Evolutionary conservation across 208 protist genomes (phyloP), one percentile per base, ranked within the genome.

Genomic region (Crithidia bombi): DNA sequence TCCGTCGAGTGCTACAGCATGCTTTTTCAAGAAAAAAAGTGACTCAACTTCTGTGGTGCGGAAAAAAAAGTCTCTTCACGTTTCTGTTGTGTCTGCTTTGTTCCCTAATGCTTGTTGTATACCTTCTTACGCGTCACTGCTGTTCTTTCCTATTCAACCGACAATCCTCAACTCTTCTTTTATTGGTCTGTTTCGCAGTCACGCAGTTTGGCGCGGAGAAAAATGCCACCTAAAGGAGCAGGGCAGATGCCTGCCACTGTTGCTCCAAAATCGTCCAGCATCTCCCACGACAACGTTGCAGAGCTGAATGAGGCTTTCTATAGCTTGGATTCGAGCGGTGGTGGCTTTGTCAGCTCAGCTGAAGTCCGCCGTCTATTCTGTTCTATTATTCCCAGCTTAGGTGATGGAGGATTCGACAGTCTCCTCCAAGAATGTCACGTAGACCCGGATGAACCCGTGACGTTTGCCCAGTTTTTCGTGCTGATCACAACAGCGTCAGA

Each of bases 401-500:
- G 36, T 2, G 75, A 81, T 12, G 68, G 72, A 19, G 41, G 63
- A n/a, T 82, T 84, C 66, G 38, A 67, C 26, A 33, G 52, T 38
- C 50, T 90, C 41, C 55, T 87, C 11, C 61, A 68, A 39, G 69
- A 78, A 25, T 72, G 59, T 39, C 65, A 75, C 30, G 49, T 87
- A 5, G 78, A 87, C 19, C 61, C 73, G 23, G 39, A 57, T 11
- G 69, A 77, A 30, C 56, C 63, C 6, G 64, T 89, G n/a, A 86
- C 80, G 14, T 92, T 90, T 76, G 67, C 79, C 12, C 83, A 92
- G 33, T 94, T 92, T 46, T 87, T 83, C 52, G 59, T 87, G 0
- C 38, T 90, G 21, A n/a, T 87, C 1, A 43, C n/a, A n/a, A 69
- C 11, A 36, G 15, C 59, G 7, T 56, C 68, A 17, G n/a, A 44